These are phyloP conservation scores for Penicillium psychrosexuale DNA, from an alignment of 2,329 filamentous ascomycete species.

Conservation along the genomic window DNA sequence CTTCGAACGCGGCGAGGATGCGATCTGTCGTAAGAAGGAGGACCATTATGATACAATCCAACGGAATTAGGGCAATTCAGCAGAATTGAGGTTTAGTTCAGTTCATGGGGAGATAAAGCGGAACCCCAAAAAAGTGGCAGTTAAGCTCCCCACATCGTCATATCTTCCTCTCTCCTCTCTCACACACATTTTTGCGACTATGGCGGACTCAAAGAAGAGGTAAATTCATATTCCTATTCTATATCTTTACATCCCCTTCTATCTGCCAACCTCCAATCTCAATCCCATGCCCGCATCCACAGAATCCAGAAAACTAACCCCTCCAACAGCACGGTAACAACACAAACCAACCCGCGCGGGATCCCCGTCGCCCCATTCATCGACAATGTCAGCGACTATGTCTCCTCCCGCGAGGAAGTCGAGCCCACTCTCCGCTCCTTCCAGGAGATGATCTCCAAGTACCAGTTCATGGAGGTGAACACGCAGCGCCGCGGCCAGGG, in stretches of 20 bases:
- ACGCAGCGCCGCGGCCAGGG: conserved; percentile 77
- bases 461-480: conserved; percentile 98
- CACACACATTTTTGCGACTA: conserved; percentile 18
- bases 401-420: conserved; percentile 45
- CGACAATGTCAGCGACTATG: conserved; percentile 48
- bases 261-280: not conserved
- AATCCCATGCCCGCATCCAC: not conserved
- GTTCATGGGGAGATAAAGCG: conserved; percentile 14
- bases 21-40: conserved; percentile 39
- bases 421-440: conserved; percentile 47
- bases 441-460: conserved; percentile 69
- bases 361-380: conserved; percentile 49
- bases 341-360: conserved; percentile 45
- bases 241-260: not conserved
- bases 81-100: too few species aligned
- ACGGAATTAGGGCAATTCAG: not conserved
- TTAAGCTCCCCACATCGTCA: conserved; percentile 26
- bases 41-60: conserved; percentile 35
- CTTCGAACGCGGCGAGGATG: conserved; percentile 40
- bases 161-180: conserved; percentile 12
- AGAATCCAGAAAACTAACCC: conserved; percentile 14
- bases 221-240: conserved; percentile 12
- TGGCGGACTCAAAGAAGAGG: conserved; percentile 34
- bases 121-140: conserved; percentile 25
- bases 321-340: conserved; percentile 25